Base-by-base conservation (phyloP, 805 yeast species). In the Sugiyamaella valdiviana region DNA sequence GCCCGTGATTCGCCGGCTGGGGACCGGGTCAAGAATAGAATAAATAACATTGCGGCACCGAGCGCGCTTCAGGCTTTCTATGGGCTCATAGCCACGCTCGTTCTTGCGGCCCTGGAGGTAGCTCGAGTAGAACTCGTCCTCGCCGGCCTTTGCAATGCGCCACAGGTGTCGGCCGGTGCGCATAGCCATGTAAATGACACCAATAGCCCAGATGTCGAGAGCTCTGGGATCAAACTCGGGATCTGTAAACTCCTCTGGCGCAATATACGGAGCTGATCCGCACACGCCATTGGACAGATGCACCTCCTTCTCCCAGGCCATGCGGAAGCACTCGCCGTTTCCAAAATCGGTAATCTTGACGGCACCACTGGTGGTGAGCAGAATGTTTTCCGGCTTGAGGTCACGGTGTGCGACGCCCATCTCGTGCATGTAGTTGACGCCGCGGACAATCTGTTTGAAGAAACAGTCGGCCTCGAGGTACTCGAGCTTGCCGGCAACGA, bases 381-480 rank as follows among this genome's bases (percentile, higher is more conserved):
- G 64, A 26, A 89, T 70, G 63, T 89, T 89, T 58, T 89, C 97
- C n/a, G 95, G 88, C 63, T 89, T 89, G 51, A 89, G 70, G 63
- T 89, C 97, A 62, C 95, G 85, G 66, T 89, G 96, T 0, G 96
- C 89, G 22, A 90, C 89, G 38, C 97, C 97, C 63, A 82, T 88
- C 14, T 79, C 77, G 65, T 89, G 96, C 80, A 90, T 81, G 66
- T 83, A 87, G 37, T 80, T 74, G 26, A 90, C 75, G 1, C 95
- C 97, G 56, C 81, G 80, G 53, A 89, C 68, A 36, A 87, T 75
- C 65, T 89, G 97, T 61, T 88, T 88, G 69, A 86, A 77, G 61
- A 84, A 85, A 64, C 96, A 90, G 65, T 89, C 96, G 16, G 90
- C 81, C 63, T 89, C 96, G 10, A 73, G 57, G 14, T 72, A 73